Base-by-base conservation (phyloP, 495 filamentous ascomycete genomes). In the Aspergillus asperescens region DNA sequence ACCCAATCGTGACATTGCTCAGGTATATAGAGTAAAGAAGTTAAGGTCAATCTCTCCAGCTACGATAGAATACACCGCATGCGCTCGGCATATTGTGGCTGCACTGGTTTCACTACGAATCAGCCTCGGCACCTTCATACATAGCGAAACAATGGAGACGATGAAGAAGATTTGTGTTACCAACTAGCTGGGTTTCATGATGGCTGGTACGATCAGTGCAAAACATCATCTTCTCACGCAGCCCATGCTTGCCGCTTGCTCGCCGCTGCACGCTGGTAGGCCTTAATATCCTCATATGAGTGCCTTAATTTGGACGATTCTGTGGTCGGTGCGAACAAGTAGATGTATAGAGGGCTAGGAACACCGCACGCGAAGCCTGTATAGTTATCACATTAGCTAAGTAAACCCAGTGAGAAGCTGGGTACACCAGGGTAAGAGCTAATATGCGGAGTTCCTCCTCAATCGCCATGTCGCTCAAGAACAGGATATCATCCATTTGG, bases 11-110 rank as follows among this genome's bases (percentile, higher is more conserved):
- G 22, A 92, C 63, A 62, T 90, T 87, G 7, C 71, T 63, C 29
- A 88, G 61, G 81, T 75, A 18, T 83, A 76, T 7, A 72, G 74
- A 8, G 72, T 52, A 61, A 73, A 88, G 42, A 90, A 61, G 39
- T 77, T 82, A 46, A 89, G 73, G 68, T 90, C 87, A 12, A 82
- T 77, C 66, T 90, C 87, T 13, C 85, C 83, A 19, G 73, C 74
- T 3, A 70, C 74, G 54, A 90, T 81, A 55, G 81, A 81, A 9
- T 74, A 67, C 10, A 81, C 65, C 48, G 78, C 81, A 10, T 70
- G 77, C 8, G 86, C 87, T 40, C 79, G 73, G 16, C 82, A 74
- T 57, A 90, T 86, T 3, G 85, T 85, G 7, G 77, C 67, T 4
- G 81, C 82, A 5, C 67, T 64, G 27, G 80, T 78, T 59, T 90